Evolutionary conservation across 495 filamentous ascomycete species (phyloP).

Genomic region (Schizothecium vesticola): DNA sequence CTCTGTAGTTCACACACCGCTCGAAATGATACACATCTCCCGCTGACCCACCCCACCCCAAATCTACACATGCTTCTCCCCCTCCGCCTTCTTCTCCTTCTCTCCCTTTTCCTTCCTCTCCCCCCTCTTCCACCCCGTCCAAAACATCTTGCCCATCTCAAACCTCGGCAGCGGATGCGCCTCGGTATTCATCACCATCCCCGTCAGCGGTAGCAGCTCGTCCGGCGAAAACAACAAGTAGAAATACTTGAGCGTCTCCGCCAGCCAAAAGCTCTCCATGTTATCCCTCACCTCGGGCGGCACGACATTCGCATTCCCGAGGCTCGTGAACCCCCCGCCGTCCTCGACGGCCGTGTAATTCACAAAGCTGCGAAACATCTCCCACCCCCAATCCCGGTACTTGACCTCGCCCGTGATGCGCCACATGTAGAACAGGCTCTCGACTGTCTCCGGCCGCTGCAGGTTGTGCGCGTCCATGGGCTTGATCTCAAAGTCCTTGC

Average conservation of each 20-base stretch:
- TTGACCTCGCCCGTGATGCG: constrained; percentile 86
- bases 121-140: constrained; percentile 83
- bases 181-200: constrained; percentile 92
- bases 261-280: constrained; percentile 96
- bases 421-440: constrained; percentile 97
- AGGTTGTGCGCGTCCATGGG: constrained; percentile 77
- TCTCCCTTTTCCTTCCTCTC: constrained; percentile 41
- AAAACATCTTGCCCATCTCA: constrained; percentile 67
- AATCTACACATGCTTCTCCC: background rate
- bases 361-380: constrained; percentile 92
- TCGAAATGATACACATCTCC: background rate
- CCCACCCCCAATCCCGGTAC: constrained; percentile 97
- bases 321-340: constrained; percentile 73
- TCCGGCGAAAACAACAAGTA: constrained; percentile 87
- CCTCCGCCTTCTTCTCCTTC: background rate
- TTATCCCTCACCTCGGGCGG: constrained; percentile 66
- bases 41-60: too few species aligned
- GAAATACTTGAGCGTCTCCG: constrained; percentile 97
- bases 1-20: background rate
- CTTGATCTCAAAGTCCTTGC: constrained; percentile 72
- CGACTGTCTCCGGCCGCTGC: constrained; percentile 93
- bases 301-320: constrained; percentile 66
- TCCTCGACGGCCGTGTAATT: constrained; percentile 72
- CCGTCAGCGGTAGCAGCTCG: constrained; percentile 75
- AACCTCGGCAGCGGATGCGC: constrained; percentile 89